Evolutionary conservation across 2,329 filamentous ascomycete species (phyloP).

Genomic region (Coniochaeta sp.): DNA sequence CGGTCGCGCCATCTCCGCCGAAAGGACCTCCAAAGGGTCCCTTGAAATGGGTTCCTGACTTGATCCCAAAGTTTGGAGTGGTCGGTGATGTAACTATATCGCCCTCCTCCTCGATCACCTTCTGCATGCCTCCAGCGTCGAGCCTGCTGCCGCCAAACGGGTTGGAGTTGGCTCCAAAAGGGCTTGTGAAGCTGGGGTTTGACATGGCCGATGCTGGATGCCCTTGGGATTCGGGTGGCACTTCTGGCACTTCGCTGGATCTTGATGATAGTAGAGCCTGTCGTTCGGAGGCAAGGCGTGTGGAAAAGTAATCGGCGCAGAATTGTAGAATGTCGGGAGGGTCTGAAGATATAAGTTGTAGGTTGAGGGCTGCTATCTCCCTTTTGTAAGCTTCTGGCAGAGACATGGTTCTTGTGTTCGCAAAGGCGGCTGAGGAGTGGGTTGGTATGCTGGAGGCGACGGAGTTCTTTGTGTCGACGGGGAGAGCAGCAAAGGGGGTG

Average conservation of each 20-base stretch:
- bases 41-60: constrained; percentile 35
- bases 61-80: constrained; percentile 47
- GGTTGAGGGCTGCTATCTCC: constrained; percentile 57
- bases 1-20: constrained; percentile 40
- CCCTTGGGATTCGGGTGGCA: background rate
- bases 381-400: constrained; percentile 49
- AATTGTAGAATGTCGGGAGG: constrained; percentile 62
- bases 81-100: constrained; percentile 70
- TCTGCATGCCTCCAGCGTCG: constrained; percentile 33
- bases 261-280: constrained; percentile 35
- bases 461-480: background rate
- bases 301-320: constrained; percentile 61
- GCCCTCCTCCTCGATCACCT: constrained; percentile 73
- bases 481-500: background rate
- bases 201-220: constrained; percentile 48
- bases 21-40: constrained; percentile 47
- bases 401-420: constrained; percentile 24
- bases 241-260: constrained; percentile 23
- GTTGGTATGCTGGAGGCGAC: background rate
- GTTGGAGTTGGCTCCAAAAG: constrained; percentile 60
- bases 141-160: constrained; percentile 58
- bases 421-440: background rate
- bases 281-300: constrained; percentile 59
- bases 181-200: constrained; percentile 68
- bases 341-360: constrained; percentile 49